Evolutionary conservation across 306 rosid genomes (phyloP).

Genomic region (Cucurbita argyrosperma): DNA sequence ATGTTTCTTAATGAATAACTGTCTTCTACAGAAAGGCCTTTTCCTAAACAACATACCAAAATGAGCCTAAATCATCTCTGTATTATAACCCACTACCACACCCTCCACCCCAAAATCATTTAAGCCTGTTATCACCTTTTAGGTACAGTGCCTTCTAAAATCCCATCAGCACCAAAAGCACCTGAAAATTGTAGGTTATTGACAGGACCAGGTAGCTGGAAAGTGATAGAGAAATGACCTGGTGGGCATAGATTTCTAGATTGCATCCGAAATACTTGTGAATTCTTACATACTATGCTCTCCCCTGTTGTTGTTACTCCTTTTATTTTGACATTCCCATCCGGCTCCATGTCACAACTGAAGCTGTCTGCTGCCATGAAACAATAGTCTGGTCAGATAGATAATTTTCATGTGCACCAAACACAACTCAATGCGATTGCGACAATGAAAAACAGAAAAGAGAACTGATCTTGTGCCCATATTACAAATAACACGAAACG

Average conservation of each 20-base stretch:
- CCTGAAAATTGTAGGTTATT: conserved; percentile 47
- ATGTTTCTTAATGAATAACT: neutral
- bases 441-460: neutral
- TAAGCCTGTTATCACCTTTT: conserved; percentile 19
- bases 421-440: too few species aligned
- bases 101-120: neutral
- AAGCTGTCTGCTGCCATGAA: conserved; percentile 44
- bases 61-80: neutral
- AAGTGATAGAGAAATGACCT: conserved; percentile 51
- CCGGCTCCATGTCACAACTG: conserved; percentile 45
- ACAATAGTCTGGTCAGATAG: conserved; percentile 7
- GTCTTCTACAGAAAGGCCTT: neutral
- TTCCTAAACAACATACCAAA: neutral
- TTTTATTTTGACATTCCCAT: conserved; percentile 38
- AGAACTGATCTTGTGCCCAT: neutral
- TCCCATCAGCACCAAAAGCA: conserved; percentile 58
- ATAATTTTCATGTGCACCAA: neutral
- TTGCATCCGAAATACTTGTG: conserved; percentile 66
- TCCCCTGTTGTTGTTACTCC: conserved; percentile 75
- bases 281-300: conserved; percentile 40
- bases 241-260: conserved; percentile 64
- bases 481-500: too few species aligned
- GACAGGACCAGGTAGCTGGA: conserved; percentile 78
- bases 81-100: neutral
- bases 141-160: conserved; percentile 63